These are phyloP conservation scores for Cyclotella atomus DNA, from an alignment of 108 stramenopile genomes.

Conservation along the genomic window DNA sequence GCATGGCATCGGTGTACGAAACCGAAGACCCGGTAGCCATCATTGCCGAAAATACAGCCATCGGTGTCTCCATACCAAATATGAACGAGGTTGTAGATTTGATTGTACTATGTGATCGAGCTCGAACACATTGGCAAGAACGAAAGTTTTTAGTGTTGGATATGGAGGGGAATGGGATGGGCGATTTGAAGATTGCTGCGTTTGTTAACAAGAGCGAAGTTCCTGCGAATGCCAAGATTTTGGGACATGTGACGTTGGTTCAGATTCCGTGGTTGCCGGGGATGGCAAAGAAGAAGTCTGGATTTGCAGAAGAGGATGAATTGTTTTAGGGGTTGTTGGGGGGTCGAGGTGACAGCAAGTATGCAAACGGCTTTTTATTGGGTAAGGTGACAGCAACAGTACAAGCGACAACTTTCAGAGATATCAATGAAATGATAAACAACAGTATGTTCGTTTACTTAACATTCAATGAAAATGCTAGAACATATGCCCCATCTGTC, in stretches of 20 bases:
- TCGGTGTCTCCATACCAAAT: constrained; percentile 68
- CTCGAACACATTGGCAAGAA: constrained; percentile 65
- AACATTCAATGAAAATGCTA: too few species aligned
- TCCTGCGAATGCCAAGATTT: constrained; percentile 63
- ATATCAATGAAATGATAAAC: too few species aligned
- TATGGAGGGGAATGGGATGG: constrained; percentile 44
- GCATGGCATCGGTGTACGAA: constrained; percentile 59
- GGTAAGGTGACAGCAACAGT: too few species aligned
- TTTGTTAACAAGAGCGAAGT: constrained; percentile 62
- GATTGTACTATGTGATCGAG: constrained; percentile 77
- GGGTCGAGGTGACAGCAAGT: too few species aligned
- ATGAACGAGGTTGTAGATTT: constrained; percentile 77
- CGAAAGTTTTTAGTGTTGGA: constrained; percentile 79
- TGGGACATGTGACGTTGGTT: constrained; percentile 78
- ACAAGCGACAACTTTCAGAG: too few species aligned
- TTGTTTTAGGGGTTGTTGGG: constrained; percentile 65
- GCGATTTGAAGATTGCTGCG: constrained; percentile 65
- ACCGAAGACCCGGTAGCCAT: constrained; percentile 82
- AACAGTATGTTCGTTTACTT: too few species aligned
- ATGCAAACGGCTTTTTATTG: too few species aligned
- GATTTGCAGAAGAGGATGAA: constrained; percentile 86
- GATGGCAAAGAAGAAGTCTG: constrained; percentile 83
- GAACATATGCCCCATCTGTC: constrained; percentile 39
- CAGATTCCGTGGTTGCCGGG: constrained; percentile 90
- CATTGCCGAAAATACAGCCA: constrained; percentile 76